Percentiles rank a stretch among this genome's conserved stretches.
Conservation (phyloP, 73 alveolate species). For the Paramecium sexaurelia region DNA sequence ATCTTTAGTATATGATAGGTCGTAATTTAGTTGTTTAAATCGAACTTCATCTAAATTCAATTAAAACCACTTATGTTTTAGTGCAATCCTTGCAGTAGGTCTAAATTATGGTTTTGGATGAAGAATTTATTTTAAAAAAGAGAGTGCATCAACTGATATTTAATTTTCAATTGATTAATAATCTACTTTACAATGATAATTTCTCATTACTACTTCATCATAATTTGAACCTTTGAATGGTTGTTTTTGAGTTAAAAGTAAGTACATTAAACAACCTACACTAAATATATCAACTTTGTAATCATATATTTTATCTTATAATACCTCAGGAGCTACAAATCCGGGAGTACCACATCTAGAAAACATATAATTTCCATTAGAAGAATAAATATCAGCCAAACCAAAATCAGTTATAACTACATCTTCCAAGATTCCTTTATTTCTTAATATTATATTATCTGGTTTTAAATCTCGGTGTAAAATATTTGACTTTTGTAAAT, state of each 20-base stretch:
- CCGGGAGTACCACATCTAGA: conserved; percentile 80
- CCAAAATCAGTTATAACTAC: conserved; percentile 68
- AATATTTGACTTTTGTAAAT: conserved; percentile 11
- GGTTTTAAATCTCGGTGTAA: conserved; percentile 68
- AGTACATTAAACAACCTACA: conserved; percentile 74
- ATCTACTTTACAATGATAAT: conserved; percentile 60
- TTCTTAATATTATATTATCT: conserved; percentile 65
- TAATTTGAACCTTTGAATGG: conserved; percentile 66
- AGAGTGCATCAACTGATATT: neutral
- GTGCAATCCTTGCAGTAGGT: conserved; percentile 56
- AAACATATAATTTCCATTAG: conserved; percentile 55
- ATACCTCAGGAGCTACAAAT: conserved; percentile 79
- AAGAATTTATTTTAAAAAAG: conserved; percentile 22
- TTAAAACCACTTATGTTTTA: conserved; percentile 61
- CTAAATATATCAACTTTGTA: conserved; percentile 72
- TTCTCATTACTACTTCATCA: conserved; percentile 57
- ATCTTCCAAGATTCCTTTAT: conserved; percentile 6
- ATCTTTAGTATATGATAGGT: neutral
- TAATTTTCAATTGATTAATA: conserved; percentile 25
- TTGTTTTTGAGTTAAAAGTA: conserved; percentile 67
- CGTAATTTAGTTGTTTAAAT: neutral
- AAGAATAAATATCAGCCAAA: conserved; percentile 72
- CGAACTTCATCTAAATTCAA: neutral
- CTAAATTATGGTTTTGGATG: conserved; percentile 45
- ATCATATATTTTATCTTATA: conserved; percentile 65